These are phyloP conservation scores for Isochrysis galbana DNA, from an alignment of 78 protist genomes.

Conservation along the genomic window DNA sequence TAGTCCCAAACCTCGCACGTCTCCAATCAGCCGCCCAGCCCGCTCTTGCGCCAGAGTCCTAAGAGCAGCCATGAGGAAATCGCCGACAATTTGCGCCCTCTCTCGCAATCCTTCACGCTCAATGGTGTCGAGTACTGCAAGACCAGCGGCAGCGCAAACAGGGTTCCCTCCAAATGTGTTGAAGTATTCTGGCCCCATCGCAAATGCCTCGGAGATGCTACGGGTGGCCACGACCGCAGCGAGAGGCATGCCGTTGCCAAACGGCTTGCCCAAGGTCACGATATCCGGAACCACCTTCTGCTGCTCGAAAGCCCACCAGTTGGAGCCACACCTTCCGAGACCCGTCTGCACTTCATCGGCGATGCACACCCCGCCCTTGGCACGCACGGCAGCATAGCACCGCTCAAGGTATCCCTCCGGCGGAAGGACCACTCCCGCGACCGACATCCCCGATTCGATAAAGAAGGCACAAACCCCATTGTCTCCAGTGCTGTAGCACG, in stretches of 20 bases:
- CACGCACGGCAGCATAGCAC: conserved; percentile 54
- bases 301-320: conserved; percentile 39
- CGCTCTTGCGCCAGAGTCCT: not conserved
- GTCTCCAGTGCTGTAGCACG: not conserved
- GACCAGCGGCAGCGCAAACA: not conserved
- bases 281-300: conserved; percentile 56
- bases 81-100: not conserved
- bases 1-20: conserved; percentile 54
- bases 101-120: not conserved
- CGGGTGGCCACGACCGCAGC: conserved; percentile 39
- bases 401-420: not conserved
- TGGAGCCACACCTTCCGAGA: conserved; percentile 69
- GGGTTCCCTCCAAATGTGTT: conserved; percentile 33
- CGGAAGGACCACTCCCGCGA: conserved; percentile 17
- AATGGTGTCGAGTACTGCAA: not conserved
- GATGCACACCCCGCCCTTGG: conserved; percentile 76
- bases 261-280: conserved; percentile 72
- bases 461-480: not conserved
- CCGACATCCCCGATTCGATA: conserved; percentile 16
- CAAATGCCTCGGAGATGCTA: not conserved
- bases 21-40: not conserved
- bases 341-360: conserved; percentile 88
- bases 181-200: not conserved
- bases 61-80: not conserved
- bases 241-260: conserved; percentile 83